phyloP scores from a whole-genome alignment of 2,329 filamentous ascomycete genomes.

The Dactylellina parvicollis region DNA sequence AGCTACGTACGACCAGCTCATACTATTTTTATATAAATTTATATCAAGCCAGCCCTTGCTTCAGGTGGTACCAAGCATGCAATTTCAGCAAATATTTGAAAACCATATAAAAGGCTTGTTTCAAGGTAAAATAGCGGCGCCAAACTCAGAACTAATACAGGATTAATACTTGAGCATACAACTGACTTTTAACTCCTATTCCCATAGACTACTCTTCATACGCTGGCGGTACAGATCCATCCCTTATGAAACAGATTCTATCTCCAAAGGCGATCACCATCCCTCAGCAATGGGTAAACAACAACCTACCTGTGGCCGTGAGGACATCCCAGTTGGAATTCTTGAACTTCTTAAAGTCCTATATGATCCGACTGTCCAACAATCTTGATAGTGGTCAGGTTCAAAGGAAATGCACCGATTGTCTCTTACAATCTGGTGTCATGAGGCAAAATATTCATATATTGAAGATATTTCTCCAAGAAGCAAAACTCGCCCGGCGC shows the following conservation, averaged over 20 bases:
- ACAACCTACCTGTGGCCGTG: not conserved
- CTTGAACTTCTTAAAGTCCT: not conserved
- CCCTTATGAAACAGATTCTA: not conserved
- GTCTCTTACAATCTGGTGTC: not conserved
- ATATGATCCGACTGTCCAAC: conserved; percentile 14
- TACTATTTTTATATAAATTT: not conserved
- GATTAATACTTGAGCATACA: too few species aligned
- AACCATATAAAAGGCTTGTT: not conserved
- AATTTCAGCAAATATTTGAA: not conserved
- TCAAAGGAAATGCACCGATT: not conserved
- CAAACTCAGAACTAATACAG: too few species aligned
- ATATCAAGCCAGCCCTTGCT: not conserved
- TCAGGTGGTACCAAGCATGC: not conserved
- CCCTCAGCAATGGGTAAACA: not conserved
- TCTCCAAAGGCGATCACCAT: not conserved
- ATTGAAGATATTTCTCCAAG: not conserved
- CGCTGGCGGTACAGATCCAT: not conserved
- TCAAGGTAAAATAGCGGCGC: too few species aligned
- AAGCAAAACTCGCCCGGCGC: not conserved
- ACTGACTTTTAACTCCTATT: too few species aligned
- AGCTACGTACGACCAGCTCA: not conserved
- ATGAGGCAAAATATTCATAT: conserved; percentile 1
- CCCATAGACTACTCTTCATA: not conserved
- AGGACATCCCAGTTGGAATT: not conserved
- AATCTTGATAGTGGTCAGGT: not conserved